phyloP scores from a whole-genome alignment of 1,139 yeast genomes.

The Zygosaccharomyces pseudobailii region DNA sequence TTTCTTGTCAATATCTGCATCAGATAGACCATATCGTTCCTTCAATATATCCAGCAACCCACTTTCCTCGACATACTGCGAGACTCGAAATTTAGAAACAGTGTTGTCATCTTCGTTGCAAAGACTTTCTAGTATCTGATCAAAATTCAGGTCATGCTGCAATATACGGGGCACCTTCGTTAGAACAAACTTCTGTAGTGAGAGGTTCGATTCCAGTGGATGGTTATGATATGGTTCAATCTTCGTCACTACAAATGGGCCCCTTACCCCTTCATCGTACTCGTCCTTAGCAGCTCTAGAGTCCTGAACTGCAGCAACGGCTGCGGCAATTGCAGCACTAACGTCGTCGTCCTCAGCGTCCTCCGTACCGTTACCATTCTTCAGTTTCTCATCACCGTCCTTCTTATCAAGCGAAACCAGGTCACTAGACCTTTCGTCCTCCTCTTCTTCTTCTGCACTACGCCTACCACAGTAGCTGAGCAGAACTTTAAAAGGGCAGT shows the following conservation, averaged over 20 bases:
- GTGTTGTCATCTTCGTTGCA: slow-evolving; percentile 31
- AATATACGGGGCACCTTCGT: slow-evolving; percentile 33
- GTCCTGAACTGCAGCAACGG: slow-evolving; percentile 25
- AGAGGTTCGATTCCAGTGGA: slow-evolving; percentile 31
- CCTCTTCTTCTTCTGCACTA: slow-evolving; percentile 12
- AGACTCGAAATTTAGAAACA: slow-evolving; percentile 32
- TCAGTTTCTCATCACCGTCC: slow-evolving; percentile 5
- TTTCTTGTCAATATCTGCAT: slow-evolving; percentile 30
- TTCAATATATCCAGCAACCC: slow-evolving; percentile 31
- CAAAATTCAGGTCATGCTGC: slow-evolving; percentile 33
- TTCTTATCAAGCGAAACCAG: slow-evolving; percentile 10
- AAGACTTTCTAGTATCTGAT: slow-evolving; percentile 28
- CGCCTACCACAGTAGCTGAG: slow-evolving; percentile 28
- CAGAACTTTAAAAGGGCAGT: slow-evolving; percentile 33
- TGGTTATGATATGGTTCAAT: slow-evolving; percentile 35
- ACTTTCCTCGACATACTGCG: slow-evolving; percentile 33
- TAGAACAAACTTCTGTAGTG: slow-evolving; percentile 30
- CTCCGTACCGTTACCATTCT: slow-evolving; percentile 5
- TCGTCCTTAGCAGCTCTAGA: slow-evolving; percentile 11
- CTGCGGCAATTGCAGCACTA: slow-evolving; percentile 31
- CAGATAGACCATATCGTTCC: slow-evolving; percentile 29
- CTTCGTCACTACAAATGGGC: slow-evolving; percentile 34
- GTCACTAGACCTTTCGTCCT: slow-evolving; percentile 8
- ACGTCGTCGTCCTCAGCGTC: slow-evolving; percentile 23
- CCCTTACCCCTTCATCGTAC: slow-evolving; percentile 13